Evolutionary conservation across 805 yeast species (phyloP).

Genomic region (Yarrowia yakushimensis): DNA sequence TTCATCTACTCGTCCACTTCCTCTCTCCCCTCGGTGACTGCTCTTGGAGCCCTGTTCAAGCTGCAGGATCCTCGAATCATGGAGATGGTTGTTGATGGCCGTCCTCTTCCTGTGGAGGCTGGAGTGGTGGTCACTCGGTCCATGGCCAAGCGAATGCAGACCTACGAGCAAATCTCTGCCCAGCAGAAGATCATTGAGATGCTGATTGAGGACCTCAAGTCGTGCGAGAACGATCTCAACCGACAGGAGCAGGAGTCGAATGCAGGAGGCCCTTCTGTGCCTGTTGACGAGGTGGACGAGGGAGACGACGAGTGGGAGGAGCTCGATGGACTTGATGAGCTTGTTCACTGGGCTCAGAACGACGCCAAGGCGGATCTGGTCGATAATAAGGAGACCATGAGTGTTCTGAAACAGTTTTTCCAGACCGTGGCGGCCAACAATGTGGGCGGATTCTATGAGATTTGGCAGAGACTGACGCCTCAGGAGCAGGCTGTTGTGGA

Average conservation of each 20-base stretch:
- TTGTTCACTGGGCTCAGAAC: slow-evolving; percentile 29
- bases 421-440: slow-evolving; percentile 28
- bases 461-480: slow-evolving; percentile 9
- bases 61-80: slow-evolving; percentile 54
- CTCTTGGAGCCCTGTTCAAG: slow-evolving; percentile 63
- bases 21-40: slow-evolving; percentile 49
- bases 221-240: slow-evolving; percentile 47
- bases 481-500: not conserved
- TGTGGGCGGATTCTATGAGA: slow-evolving; percentile 25
- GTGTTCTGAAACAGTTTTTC: slow-evolving; percentile 14
- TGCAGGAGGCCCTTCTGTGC: slow-evolving; percentile 22
- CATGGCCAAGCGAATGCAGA: slow-evolving; percentile 52
- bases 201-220: slow-evolving; percentile 67
- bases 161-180: slow-evolving; percentile 62
- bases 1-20: not conserved
- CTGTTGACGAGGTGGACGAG: slow-evolving; percentile 30
- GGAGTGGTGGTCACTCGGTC: slow-evolving; percentile 82
- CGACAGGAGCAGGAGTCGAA: slow-evolving; percentile 22
- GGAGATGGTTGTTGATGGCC: slow-evolving; percentile 67
- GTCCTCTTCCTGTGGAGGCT: slow-evolving; percentile 54
- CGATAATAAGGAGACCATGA: slow-evolving; percentile 11
- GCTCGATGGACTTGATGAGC: slow-evolving; percentile 29
- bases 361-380: not conserved
- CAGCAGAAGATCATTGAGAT: slow-evolving; percentile 69
- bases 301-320: slow-evolving; percentile 44